Conservation (phyloP, 106 monocot species). For the Allium cepa region DNA sequence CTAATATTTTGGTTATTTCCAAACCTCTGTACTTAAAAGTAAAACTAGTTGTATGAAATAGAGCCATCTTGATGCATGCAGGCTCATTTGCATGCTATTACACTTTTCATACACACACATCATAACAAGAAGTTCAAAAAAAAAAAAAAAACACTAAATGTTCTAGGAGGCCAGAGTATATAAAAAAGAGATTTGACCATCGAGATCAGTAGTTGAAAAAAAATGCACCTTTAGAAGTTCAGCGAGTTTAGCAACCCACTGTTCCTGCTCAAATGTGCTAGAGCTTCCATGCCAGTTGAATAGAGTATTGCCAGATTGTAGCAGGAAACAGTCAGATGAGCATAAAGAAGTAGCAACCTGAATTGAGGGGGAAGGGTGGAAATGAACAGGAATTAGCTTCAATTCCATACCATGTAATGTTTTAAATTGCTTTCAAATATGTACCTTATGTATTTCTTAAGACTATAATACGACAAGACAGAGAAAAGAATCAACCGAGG, state of each 20-base stretch:
- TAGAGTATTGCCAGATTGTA: slow-evolving; percentile 92
- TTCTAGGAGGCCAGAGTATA: slow-evolving; percentile 1
- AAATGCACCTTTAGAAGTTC: slow-evolving; percentile 83
- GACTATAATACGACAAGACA: no score
- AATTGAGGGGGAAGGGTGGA: background rate
- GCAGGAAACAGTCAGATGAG: slow-evolving; percentile 65
- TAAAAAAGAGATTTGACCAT: background rate
- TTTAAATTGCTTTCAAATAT: no score
- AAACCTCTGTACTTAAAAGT: no score
- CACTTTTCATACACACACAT: background rate
- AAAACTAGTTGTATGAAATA: no score
- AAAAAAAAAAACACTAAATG: background rate
- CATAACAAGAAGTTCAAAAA: no score
- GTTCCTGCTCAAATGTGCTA: slow-evolving; percentile 83
- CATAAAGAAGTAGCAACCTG: slow-evolving; percentile 70
- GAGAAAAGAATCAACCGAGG: no score
- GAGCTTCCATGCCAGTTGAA: slow-evolving; percentile 91
- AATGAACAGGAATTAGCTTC: background rate
- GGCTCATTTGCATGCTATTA: no score
- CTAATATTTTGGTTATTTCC: no score
- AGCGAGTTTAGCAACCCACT: slow-evolving; percentile 78
- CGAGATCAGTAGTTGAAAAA: background rate
- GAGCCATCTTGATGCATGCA: no score
- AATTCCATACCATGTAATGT: no score
- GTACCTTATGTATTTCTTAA: no score